A percentile compares a stretch with the other conserved stretches of the same genome.
Evolutionary conservation across 148 eudicot species (phyloP).

Genomic region (Rhododendron mucronatum): DNA sequence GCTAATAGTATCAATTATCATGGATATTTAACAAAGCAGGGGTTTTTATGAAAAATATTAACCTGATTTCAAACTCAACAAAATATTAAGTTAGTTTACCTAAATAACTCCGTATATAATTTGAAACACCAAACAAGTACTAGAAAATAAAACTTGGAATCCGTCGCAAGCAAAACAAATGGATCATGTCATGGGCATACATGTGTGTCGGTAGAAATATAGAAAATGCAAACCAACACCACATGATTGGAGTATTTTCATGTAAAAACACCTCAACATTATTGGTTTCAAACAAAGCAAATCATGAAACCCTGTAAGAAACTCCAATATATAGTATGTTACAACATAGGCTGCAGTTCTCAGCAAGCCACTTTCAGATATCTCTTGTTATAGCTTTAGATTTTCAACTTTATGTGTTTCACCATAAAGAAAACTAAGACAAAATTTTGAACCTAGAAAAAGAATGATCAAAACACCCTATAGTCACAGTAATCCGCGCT

Average conservation of each 20-base stretch:
- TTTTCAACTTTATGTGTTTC: background rate
- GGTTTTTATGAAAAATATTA: background rate
- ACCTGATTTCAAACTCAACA: too few relatives aligned
- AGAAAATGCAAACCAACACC: background rate
- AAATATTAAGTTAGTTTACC: background rate
- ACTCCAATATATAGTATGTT: background rate
- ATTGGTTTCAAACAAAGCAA: background rate
- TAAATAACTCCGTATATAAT: background rate
- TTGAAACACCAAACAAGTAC: background rate
- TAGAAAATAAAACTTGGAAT: too few relatives aligned
- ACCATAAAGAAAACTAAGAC: background rate
- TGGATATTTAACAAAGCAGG: background rate
- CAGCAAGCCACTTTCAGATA: background rate
- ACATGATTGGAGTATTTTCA: background rate
- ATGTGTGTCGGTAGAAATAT: background rate
- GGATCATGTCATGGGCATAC: too few relatives aligned
- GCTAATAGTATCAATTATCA: background rate
- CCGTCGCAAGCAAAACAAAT: background rate
- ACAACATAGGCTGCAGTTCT: background rate
- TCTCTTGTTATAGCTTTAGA: background rate
- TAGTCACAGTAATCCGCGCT: background rate
- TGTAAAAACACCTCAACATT: background rate
- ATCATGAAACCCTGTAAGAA: background rate
- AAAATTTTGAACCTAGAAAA: background rate
- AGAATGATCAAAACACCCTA: background rate